phyloP scores from a whole-genome alignment of 1,284 basidiomycete species.

The Meira miltonrushii region DNA sequence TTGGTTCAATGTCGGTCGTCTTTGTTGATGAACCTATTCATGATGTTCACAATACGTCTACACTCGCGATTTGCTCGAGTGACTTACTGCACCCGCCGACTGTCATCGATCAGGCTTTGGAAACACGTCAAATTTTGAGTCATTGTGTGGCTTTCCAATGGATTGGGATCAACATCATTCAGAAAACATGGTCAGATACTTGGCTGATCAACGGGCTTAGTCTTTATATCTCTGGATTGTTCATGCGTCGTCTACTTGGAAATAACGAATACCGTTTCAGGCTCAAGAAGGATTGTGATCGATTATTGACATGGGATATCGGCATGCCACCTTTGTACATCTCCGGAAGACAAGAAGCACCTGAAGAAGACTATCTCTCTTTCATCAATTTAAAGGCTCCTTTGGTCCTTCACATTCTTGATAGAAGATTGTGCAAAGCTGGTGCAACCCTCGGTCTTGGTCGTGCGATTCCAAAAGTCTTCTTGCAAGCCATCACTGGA shows the following conservation, averaged over 20 bases:
- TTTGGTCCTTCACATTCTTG: conserved; percentile 89
- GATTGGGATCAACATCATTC: conserved; percentile 94
- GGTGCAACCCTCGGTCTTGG: conserved; percentile 90
- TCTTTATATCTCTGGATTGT: conserved; percentile 82
- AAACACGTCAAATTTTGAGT: conserved; percentile 77
- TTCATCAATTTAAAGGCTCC: conserved; percentile 95
- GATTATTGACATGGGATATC: conserved; percentile 81
- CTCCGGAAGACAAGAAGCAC: conserved; percentile 71
- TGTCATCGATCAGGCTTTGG: conserved; percentile 87
- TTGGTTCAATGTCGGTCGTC: conserved; percentile 84
- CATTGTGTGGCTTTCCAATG: conserved; percentile 85
- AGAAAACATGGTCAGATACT: conserved; percentile 85
- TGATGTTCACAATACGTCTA: conserved; percentile 72
- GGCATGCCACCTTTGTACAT: conserved; percentile 89
- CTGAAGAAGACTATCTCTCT: conserved; percentile 41
- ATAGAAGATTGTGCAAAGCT: conserved; percentile 85
- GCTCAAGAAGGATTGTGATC: conserved; percentile 91
- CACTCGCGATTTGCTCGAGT: conserved; percentile 71
- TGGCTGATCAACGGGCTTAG: conserved; percentile 94
- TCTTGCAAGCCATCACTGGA: conserved; percentile 86
- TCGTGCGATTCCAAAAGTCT: conserved; percentile 89
- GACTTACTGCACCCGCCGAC: conserved; percentile 82
- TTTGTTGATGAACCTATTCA: conserved; percentile 76
- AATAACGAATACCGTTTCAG: conserved; percentile 97
- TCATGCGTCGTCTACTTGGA: conserved; percentile 79